Conservation (phyloP, 1,139 yeast species). For the Blastobotrys niveus region DNA sequence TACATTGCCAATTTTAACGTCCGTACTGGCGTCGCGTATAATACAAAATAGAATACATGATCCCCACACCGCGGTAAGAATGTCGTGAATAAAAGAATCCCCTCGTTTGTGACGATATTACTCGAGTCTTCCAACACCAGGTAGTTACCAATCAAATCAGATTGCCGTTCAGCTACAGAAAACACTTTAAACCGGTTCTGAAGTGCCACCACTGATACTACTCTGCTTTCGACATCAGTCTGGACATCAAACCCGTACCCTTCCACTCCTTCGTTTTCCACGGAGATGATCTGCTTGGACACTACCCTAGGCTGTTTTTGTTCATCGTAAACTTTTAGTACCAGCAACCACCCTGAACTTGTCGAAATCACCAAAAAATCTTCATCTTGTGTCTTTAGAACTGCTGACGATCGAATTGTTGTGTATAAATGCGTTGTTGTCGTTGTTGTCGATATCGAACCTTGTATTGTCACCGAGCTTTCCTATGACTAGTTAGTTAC, state of each 20-base stretch:
- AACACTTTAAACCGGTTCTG: conserved; percentile 9
- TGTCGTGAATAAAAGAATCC: no score
- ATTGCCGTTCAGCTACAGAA: conserved; percentile 5
- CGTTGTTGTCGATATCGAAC: no score
- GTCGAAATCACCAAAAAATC: conserved; percentile 17
- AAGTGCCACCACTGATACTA: conserved; percentile 12
- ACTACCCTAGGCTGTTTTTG: background rate
- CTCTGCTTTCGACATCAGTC: conserved; percentile 13
- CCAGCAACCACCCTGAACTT: conserved; percentile 16
- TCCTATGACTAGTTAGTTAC: conserved; percentile 7
- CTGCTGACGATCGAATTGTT: conserved; percentile 10
- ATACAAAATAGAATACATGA: conserved; percentile 15
- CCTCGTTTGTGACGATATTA: background rate
- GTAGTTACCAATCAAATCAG: no score
- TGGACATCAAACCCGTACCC: conserved; percentile 14
- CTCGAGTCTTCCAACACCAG: background rate
- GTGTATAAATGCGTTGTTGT: conserved; percentile 9
- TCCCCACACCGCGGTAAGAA: no score
- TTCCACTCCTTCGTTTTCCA: conserved; percentile 3
- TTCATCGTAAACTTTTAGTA: conserved; percentile 12
- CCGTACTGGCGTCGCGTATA: conserved; percentile 11
- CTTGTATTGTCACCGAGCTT: conserved; percentile 11
- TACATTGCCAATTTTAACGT: conserved; percentile 13
- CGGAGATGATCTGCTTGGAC: background rate
- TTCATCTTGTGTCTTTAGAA: conserved; percentile 13